A percentile compares a stretch with the other conserved stretches of the same genome.
Evolutionary conservation across 768 basidiomycete species (phyloP).

Genomic region (Suillus discolor): DNA sequence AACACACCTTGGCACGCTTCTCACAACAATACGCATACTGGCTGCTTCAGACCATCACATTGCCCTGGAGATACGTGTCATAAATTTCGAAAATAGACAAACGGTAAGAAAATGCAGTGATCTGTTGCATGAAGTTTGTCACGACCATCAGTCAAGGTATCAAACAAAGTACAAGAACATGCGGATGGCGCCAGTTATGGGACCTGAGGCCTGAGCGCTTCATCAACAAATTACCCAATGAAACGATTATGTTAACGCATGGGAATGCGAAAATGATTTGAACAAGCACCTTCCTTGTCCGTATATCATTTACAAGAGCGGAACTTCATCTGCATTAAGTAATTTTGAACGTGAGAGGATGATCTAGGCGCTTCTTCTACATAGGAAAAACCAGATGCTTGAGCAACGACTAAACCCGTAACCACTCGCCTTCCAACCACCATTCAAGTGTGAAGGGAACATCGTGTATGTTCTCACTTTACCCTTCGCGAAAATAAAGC

Average conservation of each 20-base stretch:
- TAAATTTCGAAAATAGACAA: background rate
- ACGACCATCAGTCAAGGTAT: background rate
- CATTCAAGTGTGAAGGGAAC: background rate
- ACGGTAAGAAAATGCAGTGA: background rate
- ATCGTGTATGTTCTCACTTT: background rate
- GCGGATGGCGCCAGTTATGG: background rate
- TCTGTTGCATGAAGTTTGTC: background rate
- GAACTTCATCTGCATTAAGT: background rate
- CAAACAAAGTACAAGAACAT: background rate
- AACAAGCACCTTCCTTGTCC: background rate
- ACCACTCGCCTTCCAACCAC: background rate
- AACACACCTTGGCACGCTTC: background rate
- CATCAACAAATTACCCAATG: background rate
- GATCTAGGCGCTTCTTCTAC: background rate
- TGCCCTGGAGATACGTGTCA: background rate
- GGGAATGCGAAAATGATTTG: background rate
- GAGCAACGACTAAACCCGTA: background rate
- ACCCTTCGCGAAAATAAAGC: background rate
- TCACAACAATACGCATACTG: background rate
- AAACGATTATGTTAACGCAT: background rate
- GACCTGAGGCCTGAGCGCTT: background rate
- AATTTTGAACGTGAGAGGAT: background rate
- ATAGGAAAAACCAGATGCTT: background rate
- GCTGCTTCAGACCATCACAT: background rate
- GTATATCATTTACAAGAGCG: background rate